These are phyloP conservation scores for Coniosporium tulheliwenetii DNA, from an alignment of 2,329 filamentous ascomycete species.

Conservation along the genomic window DNA sequence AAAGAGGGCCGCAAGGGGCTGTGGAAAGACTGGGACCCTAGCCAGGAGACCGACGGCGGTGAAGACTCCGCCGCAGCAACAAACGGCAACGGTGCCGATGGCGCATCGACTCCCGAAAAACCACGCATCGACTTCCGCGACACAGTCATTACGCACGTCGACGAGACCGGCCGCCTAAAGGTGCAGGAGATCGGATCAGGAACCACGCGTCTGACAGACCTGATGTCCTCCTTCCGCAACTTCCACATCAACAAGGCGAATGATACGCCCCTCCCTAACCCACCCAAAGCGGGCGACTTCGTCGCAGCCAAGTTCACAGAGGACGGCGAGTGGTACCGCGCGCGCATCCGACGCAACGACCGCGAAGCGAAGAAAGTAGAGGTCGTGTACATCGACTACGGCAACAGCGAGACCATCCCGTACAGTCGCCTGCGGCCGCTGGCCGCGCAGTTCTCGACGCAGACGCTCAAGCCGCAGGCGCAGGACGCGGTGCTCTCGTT, in stretches of 20 bases:
- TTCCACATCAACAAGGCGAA: constrained; percentile 82
- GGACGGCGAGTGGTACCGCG: constrained; percentile 90
- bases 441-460: constrained; percentile 57
- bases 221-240: constrained; percentile 82
- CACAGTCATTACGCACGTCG: constrained; percentile 81
- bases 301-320: constrained; percentile 83
- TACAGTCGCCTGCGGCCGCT: constrained; percentile 78
- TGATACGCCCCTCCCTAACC: constrained; percentile 52
- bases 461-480: constrained; percentile 78
- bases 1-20: constrained; percentile 79
- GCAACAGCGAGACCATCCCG: constrained; percentile 77
- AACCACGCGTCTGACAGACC: constrained; percentile 65
- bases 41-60: constrained; percentile 55
- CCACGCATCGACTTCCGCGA: constrained; percentile 75
- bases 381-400: constrained; percentile 90
- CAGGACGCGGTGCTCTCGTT: constrained; percentile 76
- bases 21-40: constrained; percentile 91
- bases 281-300: constrained; percentile 80
- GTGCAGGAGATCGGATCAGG: constrained; percentile 80
- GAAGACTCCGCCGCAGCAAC: constrained; percentile 29
- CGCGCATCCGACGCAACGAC: constrained; percentile 80
- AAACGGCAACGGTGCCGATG: constrained; percentile 28
- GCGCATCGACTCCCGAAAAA: constrained; percentile 36
- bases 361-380: constrained; percentile 78
- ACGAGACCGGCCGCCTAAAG: constrained; percentile 66